Base-by-base conservation (phyloP, 495 filamentous ascomycete genomes). In the Thozetella sp. region DNA sequence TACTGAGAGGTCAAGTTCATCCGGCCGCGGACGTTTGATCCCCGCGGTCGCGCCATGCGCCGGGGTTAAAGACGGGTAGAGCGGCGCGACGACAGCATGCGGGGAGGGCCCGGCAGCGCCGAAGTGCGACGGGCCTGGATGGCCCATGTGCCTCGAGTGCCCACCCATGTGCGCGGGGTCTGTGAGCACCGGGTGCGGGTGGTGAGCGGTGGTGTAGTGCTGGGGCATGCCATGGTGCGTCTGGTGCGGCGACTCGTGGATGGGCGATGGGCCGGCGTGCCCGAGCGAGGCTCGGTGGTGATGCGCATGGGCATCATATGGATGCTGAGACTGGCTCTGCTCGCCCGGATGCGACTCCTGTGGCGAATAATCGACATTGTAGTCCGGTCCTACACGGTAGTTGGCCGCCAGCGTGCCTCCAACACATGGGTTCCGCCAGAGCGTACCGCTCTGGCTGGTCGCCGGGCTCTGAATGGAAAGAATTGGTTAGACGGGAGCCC, bases 351-450 rank as follows among this genome's bases (percentile, higher is more conserved):
- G 81, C 72, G 75, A 76, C 63, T 82, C 83, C 76, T 82, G 85
- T 65, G 81, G 73, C 72, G 76, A 80, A 76, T 87, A 88, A 67
- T 86, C 80, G 82, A 88, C 83, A 83, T 83, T 74, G 74, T 83
- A 86, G 69, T 82, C 82, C 68, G 78, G 73, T 70, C 72, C 76
- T 72, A 81, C 76, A 78, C 81, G 83, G 75, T 85, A 85, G 67
- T 85, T 83, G 76, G 80, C 76, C 81, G 85, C 85, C 85, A 87
- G 83, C 70, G 80, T 86, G 83, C 78, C 85, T 77, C 80, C 80
- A 74, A 85, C 76, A 78, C 86, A 89, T 89, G 84, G 81, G 82
- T 83, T 82, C 86, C 83, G 84, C 86, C 86, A 87, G 84, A 88
- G 83, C 85, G 81, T 78, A 74, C 80, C 83, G 84, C 84, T 83